Base-by-base conservation (phyloP, 495 filamentous ascomycete genomes). In the Geoglossum glabrum region DNA sequence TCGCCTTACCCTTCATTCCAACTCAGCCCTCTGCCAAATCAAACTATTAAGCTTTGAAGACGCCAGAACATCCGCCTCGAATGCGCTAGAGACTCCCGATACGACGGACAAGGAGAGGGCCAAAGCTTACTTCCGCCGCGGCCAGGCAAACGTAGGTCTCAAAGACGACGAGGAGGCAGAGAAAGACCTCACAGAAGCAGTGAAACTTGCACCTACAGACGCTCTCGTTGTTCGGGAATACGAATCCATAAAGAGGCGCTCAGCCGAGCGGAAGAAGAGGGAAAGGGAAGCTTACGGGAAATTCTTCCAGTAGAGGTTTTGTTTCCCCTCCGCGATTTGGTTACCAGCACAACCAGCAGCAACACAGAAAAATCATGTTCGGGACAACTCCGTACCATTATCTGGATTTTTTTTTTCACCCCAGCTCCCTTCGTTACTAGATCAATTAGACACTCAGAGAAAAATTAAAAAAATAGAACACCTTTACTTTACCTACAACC, bases 241-340 rank as follows among this genome's bases (percentile, higher is more conserved):
- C 36, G 73, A 74, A 34, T 72, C 74, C 55, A 81, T 89, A 28
- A 94, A 90, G 78, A 82, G 83, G 72, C 76, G 73, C 56, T 76
- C 84, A 43, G 77, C 79, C 51, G 85, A 80, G 55, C 78, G 84
- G 63, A 73, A 79, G 60, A 83, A 83, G 66, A 93, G 86, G 76
- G 87, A 97, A 73, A 90, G 87, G 74, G 84, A 81, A 33, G 84
- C 83, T 28, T 92, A 87, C 66, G 80, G 80, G 72, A 95, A 89
- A 73, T 90, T 90, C 73, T 97, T 97, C 65, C 49, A 52, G 49
- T 52, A 52, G 49, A 45, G n/a, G n/a, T n/a, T n/a, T n/a, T n/a
- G n/a, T n/a, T n/a, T n/a, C n/a, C n/a, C n/a, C n/a, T n/a, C n/a
- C n/a, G n/a, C n/a, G n/a, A n/a, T n/a, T n/a, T n/a, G n/a, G n/a